Evolutionary conservation across 192 early-diverging fungal species (phyloP).

Genomic region (Entophlyctis luteolus): DNA sequence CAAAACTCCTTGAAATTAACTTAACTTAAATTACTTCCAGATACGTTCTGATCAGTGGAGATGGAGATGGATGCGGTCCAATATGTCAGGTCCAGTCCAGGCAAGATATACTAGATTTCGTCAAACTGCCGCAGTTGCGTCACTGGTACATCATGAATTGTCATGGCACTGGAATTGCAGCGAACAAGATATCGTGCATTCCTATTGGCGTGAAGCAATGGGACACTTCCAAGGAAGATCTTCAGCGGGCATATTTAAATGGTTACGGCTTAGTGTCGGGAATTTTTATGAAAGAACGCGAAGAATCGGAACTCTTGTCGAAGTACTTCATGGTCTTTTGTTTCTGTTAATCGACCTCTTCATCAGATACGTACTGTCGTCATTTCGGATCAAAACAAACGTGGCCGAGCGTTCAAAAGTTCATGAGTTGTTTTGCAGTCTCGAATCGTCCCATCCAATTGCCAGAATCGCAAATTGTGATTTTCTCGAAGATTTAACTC

Average conservation of each 20-base stretch:
- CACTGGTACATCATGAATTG: not conserved
- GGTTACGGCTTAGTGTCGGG: constrained; percentile 4
- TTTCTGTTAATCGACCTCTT: not conserved
- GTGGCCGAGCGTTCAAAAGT: not conserved
- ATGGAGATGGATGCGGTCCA: not conserved
- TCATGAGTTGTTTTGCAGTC: constrained; percentile 8
- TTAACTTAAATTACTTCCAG: too few relatives aligned
- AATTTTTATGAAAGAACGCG: not conserved
- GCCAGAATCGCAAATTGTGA: not conserved
- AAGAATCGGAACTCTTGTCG: not conserved
- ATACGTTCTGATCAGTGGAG: not conserved
- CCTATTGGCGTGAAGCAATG: constrained; percentile 15
- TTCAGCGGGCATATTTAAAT: not conserved
- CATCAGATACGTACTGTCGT: not conserved
- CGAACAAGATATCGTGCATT: constrained; percentile 12
- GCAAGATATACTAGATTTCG: not conserved
- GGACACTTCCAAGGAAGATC: not conserved
- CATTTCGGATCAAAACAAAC: constrained; percentile 11
- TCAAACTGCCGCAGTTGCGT: not conserved
- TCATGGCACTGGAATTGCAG: not conserved
- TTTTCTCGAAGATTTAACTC: not conserved
- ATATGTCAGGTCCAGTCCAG: not conserved
- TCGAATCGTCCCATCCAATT: not conserved
- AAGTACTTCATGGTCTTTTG: not conserved
- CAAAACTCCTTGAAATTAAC: too few relatives aligned